Base-by-base conservation (phyloP, 208 protist species). In the Crithidia brevicula region DNA sequence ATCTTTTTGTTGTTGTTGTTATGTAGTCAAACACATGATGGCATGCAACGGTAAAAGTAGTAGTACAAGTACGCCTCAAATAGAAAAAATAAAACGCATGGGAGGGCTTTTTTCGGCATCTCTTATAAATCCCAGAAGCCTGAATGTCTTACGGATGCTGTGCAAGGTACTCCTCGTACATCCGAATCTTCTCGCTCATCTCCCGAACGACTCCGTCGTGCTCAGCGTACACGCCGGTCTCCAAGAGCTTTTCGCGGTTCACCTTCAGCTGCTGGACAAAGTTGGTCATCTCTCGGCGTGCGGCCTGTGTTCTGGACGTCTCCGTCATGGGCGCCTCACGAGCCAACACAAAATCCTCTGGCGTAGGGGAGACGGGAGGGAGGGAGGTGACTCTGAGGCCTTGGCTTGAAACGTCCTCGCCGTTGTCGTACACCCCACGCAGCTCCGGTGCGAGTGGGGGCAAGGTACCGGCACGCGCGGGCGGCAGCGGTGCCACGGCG, bases 171-270 rank as follows among this genome's bases (percentile, higher is more conserved):
- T 92, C 67, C 60, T 96, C 91, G 59, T 96, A 96, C n/a, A 92
- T 56, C 18, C 59, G 62, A 53, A 96, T 94, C 67, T 96, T 96
- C 40, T 93, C 82, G 8, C 58, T 76, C 92, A 96, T 96, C 67
- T 95, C 89, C 40, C 43, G 53, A 33, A 96, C 65, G 38, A 96
- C 78, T 11, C 67, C 49, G 43, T 95, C 77, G 23, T 67, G 47
- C 67, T 83, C 75, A 18, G 36, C 46, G 81, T 96, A 96, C 61
- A 94, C 92, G 11, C 89, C 87, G 0, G 92, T 94, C 36, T 94
- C 89, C 11, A 94, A 65, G 36, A 96, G 75, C 72, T 90, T 87
- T 46, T 87, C 69, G 0, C 85, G 83, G 52, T 95, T 96, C 57
- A 78, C 56, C 60, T 85, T 82, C 56, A 96, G 69, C 70, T 95